Percentiles rank a stretch among this genome's conserved stretches.
Evolutionary conservation across 768 basidiomycete species (phyloP).

Genomic region (Boletus subcaerulescens): DNA sequence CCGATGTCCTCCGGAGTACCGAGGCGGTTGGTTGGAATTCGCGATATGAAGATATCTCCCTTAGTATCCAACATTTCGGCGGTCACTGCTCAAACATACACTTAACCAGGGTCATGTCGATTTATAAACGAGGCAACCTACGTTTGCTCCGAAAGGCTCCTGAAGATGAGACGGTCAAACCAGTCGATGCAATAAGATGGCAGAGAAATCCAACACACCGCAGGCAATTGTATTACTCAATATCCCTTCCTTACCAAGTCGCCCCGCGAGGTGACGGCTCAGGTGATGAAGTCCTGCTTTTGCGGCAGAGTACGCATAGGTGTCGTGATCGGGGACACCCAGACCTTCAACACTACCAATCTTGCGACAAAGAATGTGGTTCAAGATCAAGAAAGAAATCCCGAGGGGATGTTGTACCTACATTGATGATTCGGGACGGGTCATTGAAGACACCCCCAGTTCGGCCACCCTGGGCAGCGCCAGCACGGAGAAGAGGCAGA

Average conservation of each 20-base stretch:
- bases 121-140: conserved; percentile 11
- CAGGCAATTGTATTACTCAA: conserved; percentile 64
- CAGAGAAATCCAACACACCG: conserved; percentile 32
- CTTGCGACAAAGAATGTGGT: conserved; percentile 27
- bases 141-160: conserved; percentile 45
- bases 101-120: not conserved
- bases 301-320: conserved; percentile 64
- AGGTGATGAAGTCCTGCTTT: conserved; percentile 62
- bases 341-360: conserved; percentile 63
- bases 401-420: conserved; percentile 22
- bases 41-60: conserved; percentile 42
- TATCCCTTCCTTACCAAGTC: conserved; percentile 56
- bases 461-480: conserved; percentile 39
- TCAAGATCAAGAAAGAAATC: not conserved
- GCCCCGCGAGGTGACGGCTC: conserved; percentile 53
- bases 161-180: conserved; percentile 1
- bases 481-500: conserved; percentile 52
- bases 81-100: conserved; percentile 42
- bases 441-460: conserved; percentile 38
- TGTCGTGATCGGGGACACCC: conserved; percentile 52
- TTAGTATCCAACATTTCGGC: conserved; percentile 45
- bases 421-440: conserved; percentile 61
- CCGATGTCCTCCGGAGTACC: conserved; percentile 65
- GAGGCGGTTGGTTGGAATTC: conserved; percentile 50
- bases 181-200: not conserved